Conservation (phyloP, 805 yeast genomes). For the Nakazawaea ernobii region DNA sequence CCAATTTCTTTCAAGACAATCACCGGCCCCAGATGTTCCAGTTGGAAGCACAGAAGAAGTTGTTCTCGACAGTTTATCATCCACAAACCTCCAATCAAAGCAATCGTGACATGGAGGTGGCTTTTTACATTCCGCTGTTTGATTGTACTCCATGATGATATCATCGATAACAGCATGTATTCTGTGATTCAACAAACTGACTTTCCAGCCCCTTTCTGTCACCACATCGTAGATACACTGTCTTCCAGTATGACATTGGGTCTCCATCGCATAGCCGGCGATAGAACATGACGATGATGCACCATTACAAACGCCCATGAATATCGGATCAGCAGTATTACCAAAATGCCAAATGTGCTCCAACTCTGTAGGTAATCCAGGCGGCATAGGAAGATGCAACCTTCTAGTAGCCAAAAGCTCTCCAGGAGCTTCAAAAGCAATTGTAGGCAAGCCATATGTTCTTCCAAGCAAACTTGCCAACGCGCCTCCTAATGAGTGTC, state of each 20-base stretch:
- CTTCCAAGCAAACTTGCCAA: slow-evolving; percentile 76
- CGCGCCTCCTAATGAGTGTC: slow-evolving; percentile 94
- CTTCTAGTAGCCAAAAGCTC: slow-evolving; percentile 79
- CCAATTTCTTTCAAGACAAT: slow-evolving; percentile 57
- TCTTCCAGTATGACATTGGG: slow-evolving; percentile 88
- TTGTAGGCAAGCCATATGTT: slow-evolving; percentile 86
- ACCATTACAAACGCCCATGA: slow-evolving; percentile 95
- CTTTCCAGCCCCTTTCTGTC: slow-evolving; percentile 85
- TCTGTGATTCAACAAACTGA: slow-evolving; percentile 80
- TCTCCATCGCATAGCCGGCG: slow-evolving; percentile 97
- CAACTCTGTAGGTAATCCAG: slow-evolving; percentile 70
- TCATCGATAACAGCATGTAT: slow-evolving; percentile 88
- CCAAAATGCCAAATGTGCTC: slow-evolving; percentile 95
- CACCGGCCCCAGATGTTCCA: slow-evolving; percentile 21
- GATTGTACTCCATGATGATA: slow-evolving; percentile 64
- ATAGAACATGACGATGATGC: slow-evolving; percentile 83
- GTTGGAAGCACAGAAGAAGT: slow-evolving; percentile 19
- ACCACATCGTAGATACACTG: slow-evolving; percentile 88
- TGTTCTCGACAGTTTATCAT: slow-evolving; percentile 19
- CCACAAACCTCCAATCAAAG: slow-evolving; percentile 77
- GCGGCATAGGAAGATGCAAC: slow-evolving; percentile 88
- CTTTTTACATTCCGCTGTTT: slow-evolving; percentile 64
- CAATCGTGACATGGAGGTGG: slow-evolving; percentile 90
- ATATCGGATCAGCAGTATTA: slow-evolving; percentile 95
- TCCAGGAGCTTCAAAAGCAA: slow-evolving; percentile 91